Conservation (phyloP, 2,329 filamentous ascomycete species). For the Orbilia ellipsospora region DNA sequence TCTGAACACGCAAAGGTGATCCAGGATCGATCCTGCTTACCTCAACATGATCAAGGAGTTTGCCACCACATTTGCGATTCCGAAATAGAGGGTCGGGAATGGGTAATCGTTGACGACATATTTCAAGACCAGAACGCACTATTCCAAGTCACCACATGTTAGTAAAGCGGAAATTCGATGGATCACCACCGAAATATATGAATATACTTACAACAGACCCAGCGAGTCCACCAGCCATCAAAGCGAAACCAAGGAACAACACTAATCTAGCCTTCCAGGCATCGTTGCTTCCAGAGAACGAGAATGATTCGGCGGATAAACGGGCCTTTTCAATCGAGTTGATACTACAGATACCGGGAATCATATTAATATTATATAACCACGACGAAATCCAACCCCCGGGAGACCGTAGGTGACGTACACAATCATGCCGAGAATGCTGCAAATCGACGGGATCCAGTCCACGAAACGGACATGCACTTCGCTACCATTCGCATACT, state of each 20-base stretch:
- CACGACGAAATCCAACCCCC: background rate
- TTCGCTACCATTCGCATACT: slow-evolving; percentile 71
- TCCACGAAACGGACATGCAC: slow-evolving; percentile 77
- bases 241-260: slow-evolving; percentile 75
- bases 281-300: slow-evolving; percentile 73
- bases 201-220: slow-evolving; percentile 69
- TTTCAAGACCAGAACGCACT: slow-evolving; percentile 75
- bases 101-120: slow-evolving; percentile 72
- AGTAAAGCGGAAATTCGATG: slow-evolving; percentile 23
- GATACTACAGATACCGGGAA: slow-evolving; percentile 63
- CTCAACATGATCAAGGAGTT: slow-evolving; percentile 76
- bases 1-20: background rate
- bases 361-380: background rate
- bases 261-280: slow-evolving; percentile 78
- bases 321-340: slow-evolving; percentile 77
- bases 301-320: slow-evolving; percentile 73
- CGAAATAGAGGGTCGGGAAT: slow-evolving; percentile 74
- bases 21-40: slow-evolving; percentile 63
- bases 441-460: slow-evolving; percentile 78
- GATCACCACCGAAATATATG: background rate
- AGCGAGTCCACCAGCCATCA: slow-evolving; percentile 75
- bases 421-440: slow-evolving; percentile 75
- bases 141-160: slow-evolving; percentile 28
- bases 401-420: slow-evolving; percentile 22
- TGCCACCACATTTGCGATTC: slow-evolving; percentile 73